phyloP scores from a whole-genome alignment of 768 basidiomycete species.

The Cystofilobasidium capitatum region DNA sequence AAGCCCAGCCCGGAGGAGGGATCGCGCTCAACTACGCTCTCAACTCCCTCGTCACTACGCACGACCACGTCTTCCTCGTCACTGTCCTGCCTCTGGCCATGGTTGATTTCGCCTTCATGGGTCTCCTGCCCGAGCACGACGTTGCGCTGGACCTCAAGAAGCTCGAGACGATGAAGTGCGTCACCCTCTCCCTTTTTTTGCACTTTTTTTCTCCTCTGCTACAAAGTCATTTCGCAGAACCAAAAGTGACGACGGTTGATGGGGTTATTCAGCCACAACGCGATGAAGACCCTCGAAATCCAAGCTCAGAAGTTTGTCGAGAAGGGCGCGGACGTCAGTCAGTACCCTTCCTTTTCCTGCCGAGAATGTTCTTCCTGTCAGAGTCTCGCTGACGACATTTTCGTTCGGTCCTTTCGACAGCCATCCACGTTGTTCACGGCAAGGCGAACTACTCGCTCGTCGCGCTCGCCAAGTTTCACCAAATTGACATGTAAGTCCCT shows the following conservation, averaged over 20 bases:
- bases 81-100: background rate
- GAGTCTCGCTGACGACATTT: no score
- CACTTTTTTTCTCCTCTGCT: background rate
- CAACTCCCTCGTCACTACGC: background rate
- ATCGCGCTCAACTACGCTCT: background rate
- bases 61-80: slow-evolving; percentile 14
- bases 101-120: background rate
- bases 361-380: no score
- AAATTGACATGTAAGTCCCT: background rate
- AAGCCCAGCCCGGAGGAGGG: no score
- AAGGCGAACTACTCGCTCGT: slow-evolving; percentile 2
- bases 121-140: background rate
- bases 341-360: background rate
- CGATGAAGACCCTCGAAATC: background rate
- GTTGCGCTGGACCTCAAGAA: background rate
- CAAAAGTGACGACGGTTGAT: background rate
- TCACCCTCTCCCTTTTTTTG: background rate
- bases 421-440: slow-evolving; percentile 5
- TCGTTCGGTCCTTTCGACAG: no score
- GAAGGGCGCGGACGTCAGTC: background rate
- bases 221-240: background rate
- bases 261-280: background rate
- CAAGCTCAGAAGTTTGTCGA: background rate
- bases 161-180: background rate
- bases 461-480: background rate